Conservation (phyloP, 2,329 filamentous ascomycete genomes). For the Dendryphion nanum region DNA sequence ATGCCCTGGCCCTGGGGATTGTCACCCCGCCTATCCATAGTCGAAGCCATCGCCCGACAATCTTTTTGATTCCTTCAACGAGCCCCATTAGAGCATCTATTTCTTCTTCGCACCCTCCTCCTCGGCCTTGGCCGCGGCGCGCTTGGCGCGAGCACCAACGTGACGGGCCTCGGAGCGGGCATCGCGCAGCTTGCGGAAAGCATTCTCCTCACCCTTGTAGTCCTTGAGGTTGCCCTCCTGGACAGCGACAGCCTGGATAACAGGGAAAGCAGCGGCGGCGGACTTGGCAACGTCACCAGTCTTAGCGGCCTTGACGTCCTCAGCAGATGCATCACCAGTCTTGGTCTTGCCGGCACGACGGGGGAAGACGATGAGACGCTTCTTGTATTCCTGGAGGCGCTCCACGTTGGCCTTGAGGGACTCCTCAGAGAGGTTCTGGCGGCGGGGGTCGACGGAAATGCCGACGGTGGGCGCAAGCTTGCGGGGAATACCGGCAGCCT, state of each 20-base stretch:
- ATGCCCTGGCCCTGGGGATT: too few species aligned
- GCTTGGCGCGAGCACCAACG: slow-evolving; percentile 87
- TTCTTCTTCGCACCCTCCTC: slow-evolving; percentile 79
- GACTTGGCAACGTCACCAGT: slow-evolving; percentile 52
- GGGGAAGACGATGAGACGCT: slow-evolving; percentile 95
- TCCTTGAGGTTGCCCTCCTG: slow-evolving; percentile 77
- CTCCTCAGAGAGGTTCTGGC: slow-evolving; percentile 96
- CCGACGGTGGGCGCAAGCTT: slow-evolving; percentile 94
- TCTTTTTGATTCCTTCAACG: too few species aligned
- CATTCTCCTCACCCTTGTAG: slow-evolving; percentile 72
- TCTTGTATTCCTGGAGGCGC: slow-evolving; percentile 97
- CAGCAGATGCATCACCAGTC: slow-evolving; percentile 84
- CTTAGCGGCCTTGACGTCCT: slow-evolving; percentile 71
- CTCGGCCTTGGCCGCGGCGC: slow-evolving; percentile 82
- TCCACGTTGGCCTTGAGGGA: slow-evolving; percentile 91
- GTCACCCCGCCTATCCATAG: too few species aligned
- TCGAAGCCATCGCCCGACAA: too few species aligned
- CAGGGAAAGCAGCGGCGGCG: slow-evolving; percentile 65
- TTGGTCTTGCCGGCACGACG: slow-evolving; percentile 90
- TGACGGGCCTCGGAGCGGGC: slow-evolving; percentile 81
- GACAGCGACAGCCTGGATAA: slow-evolving; percentile 70
- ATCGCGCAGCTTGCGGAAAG: slow-evolving; percentile 81
- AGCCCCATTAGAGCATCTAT: slow-evolving; percentile 55
- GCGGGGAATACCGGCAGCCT: slow-evolving; percentile 95
- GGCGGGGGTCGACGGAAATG: slow-evolving; percentile 93